Percentiles rank a stretch among this genome's conserved stretches.
These are phyloP conservation scores for Mortierella sp. DNA, from an alignment of 371 early-diverging fungal species.

Conservation along the genomic window DNA sequence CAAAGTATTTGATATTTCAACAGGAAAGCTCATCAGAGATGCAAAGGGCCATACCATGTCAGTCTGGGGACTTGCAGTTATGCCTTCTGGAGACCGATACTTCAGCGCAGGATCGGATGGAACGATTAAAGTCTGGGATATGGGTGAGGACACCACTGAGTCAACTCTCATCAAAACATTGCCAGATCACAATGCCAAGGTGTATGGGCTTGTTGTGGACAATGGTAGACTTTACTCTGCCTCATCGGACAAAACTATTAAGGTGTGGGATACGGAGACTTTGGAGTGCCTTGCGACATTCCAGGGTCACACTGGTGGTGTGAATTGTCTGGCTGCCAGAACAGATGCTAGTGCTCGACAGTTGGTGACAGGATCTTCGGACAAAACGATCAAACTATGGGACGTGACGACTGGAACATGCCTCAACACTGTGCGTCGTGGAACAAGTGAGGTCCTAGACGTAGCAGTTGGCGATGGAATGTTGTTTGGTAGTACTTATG, in stretches of 20 bases:
- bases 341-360: slow-evolving; percentile 49
- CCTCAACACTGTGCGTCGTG: slow-evolving; percentile 59
- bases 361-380: slow-evolving; percentile 64
- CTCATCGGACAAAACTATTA: slow-evolving; percentile 70
- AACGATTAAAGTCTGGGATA: slow-evolving; percentile 68
- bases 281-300: slow-evolving; percentile 64
- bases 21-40: slow-evolving; percentile 55
- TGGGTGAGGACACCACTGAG: slow-evolving; percentile 27
- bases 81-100: slow-evolving; percentile 55
- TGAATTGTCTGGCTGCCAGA: slow-evolving; percentile 63
- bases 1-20: slow-evolving; percentile 63
- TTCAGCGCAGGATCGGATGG: slow-evolving; percentile 71
- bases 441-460: slow-evolving; percentile 65
- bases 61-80: slow-evolving; percentile 72
- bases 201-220: slow-evolving; percentile 61
- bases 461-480: slow-evolving; percentile 61
- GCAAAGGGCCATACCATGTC: slow-evolving; percentile 65
- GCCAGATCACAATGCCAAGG: slow-evolving; percentile 63
- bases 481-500: slow-evolving; percentile 71
- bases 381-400: slow-evolving; percentile 72
- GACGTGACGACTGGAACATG: slow-evolving; percentile 60
- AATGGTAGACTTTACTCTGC: slow-evolving; percentile 64
- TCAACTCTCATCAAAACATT: slow-evolving; percentile 46
- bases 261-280: slow-evolving; percentile 67
- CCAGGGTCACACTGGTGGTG: slow-evolving; percentile 67